phyloP scores from a whole-genome alignment of 2,329 filamentous ascomycete genomes.

The Lasiodiplodia sp. region DNA sequence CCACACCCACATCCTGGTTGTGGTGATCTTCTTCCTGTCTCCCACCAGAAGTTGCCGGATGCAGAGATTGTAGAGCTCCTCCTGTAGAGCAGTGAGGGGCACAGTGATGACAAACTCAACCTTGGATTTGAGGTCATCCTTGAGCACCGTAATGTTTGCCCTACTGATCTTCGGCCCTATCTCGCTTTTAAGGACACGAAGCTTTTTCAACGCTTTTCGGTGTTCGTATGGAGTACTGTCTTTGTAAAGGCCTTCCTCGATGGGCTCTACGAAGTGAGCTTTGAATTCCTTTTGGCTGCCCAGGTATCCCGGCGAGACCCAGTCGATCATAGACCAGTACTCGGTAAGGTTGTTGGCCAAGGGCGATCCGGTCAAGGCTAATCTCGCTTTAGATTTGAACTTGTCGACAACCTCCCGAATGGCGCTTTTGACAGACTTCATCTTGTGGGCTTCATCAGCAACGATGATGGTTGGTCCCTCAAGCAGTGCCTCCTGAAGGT shows the following conservation, averaged over 20 bases:
- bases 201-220: conserved; percentile 68
- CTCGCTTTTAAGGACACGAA: conserved; percentile 73
- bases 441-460: conserved; percentile 81
- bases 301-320: conserved; percentile 82
- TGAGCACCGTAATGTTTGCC: conserved; percentile 72
- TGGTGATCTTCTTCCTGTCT: conserved; percentile 40
- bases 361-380: conserved; percentile 87
- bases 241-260: conserved; percentile 71
- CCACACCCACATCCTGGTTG: conserved; percentile 62
- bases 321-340: conserved; percentile 87
- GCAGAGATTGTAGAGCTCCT: conserved; percentile 65
- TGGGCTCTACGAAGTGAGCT: conserved; percentile 73
- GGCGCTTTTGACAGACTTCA: conserved; percentile 71
- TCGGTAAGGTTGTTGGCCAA: conserved; percentile 84
- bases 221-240: conserved; percentile 67
- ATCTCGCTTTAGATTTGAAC: conserved; percentile 73
- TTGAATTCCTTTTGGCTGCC: conserved; percentile 73
- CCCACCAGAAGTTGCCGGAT: conserved; percentile 48
- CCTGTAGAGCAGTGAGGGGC: conserved; percentile 71
- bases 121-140: conserved; percentile 74
- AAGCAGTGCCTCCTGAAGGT: conserved; percentile 52
- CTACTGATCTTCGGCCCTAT: conserved; percentile 82
- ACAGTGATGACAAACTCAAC: conserved; percentile 82
- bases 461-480: conserved; percentile 74
- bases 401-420: conserved; percentile 61